These are phyloP conservation scores for Artemisia princeps DNA, from an alignment of 140 eudicot genomes.

Conservation along the genomic window DNA sequence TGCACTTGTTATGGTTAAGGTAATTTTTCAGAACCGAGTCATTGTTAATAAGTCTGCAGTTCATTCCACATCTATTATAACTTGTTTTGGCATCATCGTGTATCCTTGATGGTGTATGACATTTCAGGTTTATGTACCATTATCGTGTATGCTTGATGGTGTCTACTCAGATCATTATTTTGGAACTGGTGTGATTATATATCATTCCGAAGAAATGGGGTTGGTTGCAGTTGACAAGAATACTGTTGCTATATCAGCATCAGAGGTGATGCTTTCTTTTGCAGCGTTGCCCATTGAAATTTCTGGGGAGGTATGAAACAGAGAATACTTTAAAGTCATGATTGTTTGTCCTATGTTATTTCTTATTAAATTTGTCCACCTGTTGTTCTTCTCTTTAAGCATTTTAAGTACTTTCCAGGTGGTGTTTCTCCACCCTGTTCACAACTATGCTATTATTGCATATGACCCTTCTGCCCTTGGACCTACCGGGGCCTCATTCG, in stretches of 20 bases:
- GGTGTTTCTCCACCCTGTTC: conserved; percentile 92
- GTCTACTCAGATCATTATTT: conserved; percentile 76
- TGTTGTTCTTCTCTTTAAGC: conserved; percentile 5
- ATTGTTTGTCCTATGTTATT: neutral
- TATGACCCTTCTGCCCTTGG: conserved; percentile 89
- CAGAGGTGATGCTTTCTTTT: conserved; percentile 88
- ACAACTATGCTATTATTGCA: conserved; percentile 78
- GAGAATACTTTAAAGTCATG: neutral
- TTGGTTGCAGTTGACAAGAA: conserved; percentile 80
- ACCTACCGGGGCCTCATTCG: conserved; percentile 59
- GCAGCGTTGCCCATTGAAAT: conserved; percentile 95
- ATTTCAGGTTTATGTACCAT: conserved; percentile 81
- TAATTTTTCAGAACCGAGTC: conserved; percentile 22
- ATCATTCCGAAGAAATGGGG: conserved; percentile 80
- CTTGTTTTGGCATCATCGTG: too few relatives aligned
- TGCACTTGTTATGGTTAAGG: conserved; percentile 87
- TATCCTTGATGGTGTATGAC: neutral
- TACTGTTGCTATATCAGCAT: conserved; percentile 81
- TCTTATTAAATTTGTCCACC: neutral
- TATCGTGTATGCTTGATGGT: conserved; percentile 93
- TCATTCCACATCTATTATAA: neutral
- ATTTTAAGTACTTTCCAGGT: conserved; percentile 37
- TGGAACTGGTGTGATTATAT: conserved; percentile 86
- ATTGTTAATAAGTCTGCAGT: neutral
- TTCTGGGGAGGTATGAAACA: conserved; percentile 60